Base-by-base conservation (phyloP, 345 rosid species). In the Euclidium syriacum region DNA sequence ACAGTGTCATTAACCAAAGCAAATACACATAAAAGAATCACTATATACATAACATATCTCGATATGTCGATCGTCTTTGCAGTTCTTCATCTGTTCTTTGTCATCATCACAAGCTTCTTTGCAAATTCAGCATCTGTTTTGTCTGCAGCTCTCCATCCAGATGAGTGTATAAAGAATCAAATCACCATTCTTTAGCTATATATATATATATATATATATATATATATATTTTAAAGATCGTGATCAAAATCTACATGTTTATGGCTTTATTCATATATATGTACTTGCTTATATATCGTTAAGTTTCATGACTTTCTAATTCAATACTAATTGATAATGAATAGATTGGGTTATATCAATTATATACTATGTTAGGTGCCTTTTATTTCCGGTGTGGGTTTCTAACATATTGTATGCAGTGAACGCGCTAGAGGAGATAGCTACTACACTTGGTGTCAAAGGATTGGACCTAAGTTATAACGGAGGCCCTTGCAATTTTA, bases 391-490 rank as follows among this genome's bases (percentile, higher is more conserved):
- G n/a, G n/a, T n/a, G n/a, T n/a, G n/a, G n/a, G n/a, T n/a, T n/a
- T n/a, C n/a, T n/a, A n/a, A n/a, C n/a, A 7, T 35, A 19, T 53
- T 2, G 4, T n/a, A 4, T 33, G 22, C 41, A 67, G 72, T 30
- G 3, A 50, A 20, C 2, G 72, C 50, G 10, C 65, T 67, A 10
- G 24, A 10, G 8, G 23, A 67, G 41, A 67, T 67, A 25, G 65
- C 58, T 36, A 39, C 49, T 20, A 67, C 58, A 36, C 72, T 67
- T 36, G 72, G 72, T 16, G 39, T 48, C 6, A 26, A 39, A 9
- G 26, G 29, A 14, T 0, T 67, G 26, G 27, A 67, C 42, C 33
- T 67, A 15, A 20, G 17, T 3, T 7, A 5, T 41, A n/a, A n/a
- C n/a, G 40, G 23, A 47, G 65, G 57, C 40, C 72, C 72, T 47